Conservation (phyloP, 1,284 basidiomycete species). For the Violaceomyces palustris region DNA sequence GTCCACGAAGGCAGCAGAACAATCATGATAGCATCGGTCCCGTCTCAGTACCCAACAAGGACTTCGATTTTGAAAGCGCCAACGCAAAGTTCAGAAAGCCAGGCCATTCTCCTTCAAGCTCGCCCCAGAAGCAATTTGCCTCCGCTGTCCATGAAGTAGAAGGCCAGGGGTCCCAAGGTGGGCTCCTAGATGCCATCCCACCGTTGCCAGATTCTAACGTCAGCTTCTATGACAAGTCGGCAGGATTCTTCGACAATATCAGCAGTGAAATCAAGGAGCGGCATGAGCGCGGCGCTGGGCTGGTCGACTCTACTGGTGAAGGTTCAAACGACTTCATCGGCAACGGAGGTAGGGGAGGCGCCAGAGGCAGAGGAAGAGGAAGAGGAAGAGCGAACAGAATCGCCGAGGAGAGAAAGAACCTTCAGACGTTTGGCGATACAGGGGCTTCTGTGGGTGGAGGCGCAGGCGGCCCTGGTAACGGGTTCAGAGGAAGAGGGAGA, state of each 20-base stretch:
- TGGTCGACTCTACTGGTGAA: constrained; percentile 11
- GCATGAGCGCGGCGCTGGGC: constrained; percentile 22
- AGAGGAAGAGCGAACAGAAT: constrained; percentile 30
- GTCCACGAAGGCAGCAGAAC: background rate
- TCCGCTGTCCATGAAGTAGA: background rate
- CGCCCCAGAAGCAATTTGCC: constrained; percentile 8
- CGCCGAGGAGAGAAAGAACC: constrained; percentile 45
- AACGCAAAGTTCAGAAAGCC: constrained; percentile 50
- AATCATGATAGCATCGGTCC: background rate
- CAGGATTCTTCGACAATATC: constrained; percentile 51
- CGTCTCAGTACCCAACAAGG: constrained; percentile 27
- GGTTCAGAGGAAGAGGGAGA: constrained; percentile 2
- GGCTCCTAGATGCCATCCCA: too few relatives aligned
- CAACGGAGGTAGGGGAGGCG: constrained; percentile 11
- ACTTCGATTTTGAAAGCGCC: constrained; percentile 50
- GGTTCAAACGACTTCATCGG: too few relatives aligned
- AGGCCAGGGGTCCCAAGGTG: constrained; percentile 1
- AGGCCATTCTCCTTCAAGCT: too few relatives aligned
- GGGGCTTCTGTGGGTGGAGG: constrained; percentile 6
- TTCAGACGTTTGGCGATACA: constrained; percentile 49
- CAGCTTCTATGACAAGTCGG: constrained; percentile 48
- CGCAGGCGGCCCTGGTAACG: too few relatives aligned
- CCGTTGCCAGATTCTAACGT: constrained; percentile 5
- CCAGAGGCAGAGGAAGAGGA: constrained; percentile 24
- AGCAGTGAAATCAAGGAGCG: constrained; percentile 47